Evolutionary conservation across 345 rosid genomes (phyloP).

Genomic region (Eucalyptus curtisii): DNA sequence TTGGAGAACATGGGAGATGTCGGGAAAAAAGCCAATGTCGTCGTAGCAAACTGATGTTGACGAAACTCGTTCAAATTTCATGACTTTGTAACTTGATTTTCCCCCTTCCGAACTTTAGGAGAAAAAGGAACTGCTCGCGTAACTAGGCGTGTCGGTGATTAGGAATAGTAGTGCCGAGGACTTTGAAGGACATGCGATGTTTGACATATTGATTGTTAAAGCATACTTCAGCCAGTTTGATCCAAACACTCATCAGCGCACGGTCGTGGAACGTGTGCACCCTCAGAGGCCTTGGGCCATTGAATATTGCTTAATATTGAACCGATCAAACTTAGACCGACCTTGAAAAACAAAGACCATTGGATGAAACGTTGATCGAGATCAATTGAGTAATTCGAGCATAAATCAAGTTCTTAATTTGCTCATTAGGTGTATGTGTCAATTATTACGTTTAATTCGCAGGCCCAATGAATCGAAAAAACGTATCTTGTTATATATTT

Average conservation of each 20-base stretch:
- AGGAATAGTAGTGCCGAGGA: not conserved
- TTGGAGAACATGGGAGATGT: not conserved
- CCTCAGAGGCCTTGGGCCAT: not conserved
- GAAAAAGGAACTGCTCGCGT: not conserved
- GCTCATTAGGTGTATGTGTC: not conserved
- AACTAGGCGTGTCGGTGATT: not conserved
- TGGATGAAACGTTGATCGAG: not conserved
- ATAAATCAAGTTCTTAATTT: not conserved
- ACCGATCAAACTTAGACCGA: not conserved
- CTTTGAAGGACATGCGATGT: not conserved
- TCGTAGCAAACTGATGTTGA: not conserved
- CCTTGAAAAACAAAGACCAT: accelerated
- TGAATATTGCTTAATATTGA: not conserved
- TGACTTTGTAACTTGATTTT: not conserved
- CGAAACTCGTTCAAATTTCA: not conserved
- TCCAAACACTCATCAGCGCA: not conserved
- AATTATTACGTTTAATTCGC: accelerated
- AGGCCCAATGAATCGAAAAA: accelerated
- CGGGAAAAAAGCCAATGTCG: not conserved
- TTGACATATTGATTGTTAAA: not conserved
- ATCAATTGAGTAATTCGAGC: not conserved
- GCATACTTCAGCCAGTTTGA: not conserved
- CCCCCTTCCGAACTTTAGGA: not conserved
- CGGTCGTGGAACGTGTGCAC: not conserved
- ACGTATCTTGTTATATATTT: accelerated